A percentile compares a stretch with the other conserved stretches of the same genome.
Conservation (phyloP, 306 rosid genomes). For the Quercus robur region DNA sequence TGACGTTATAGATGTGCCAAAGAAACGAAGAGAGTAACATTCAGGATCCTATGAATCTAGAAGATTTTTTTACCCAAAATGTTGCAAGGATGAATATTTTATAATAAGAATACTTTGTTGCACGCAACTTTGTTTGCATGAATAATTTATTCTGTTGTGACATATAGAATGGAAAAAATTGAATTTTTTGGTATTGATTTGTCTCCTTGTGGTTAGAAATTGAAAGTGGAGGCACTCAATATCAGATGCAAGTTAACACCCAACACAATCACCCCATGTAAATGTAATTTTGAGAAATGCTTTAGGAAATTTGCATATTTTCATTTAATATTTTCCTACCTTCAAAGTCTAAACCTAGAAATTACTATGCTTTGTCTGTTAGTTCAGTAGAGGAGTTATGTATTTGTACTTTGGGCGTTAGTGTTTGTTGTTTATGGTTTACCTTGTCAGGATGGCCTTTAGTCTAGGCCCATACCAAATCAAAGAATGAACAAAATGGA, state of each 20-base stretch:
- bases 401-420: background rate
- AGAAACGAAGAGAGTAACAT: slow-evolving; percentile 2
- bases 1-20: background rate
- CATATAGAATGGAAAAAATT: background rate
- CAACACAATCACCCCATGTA: background rate
- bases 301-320: background rate
- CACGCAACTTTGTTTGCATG: background rate
- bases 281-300: background rate
- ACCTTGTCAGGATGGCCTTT: background rate
- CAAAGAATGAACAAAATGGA: background rate
- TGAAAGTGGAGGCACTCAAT: background rate
- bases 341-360: too few species aligned
- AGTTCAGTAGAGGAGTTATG: background rate
- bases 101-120: background rate
- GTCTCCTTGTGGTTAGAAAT: background rate
- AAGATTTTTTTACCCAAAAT: background rate
- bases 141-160: background rate
- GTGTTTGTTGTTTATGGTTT: background rate
- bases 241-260: background rate
- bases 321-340: background rate
- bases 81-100: background rate
- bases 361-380: background rate
- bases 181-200: background rate
- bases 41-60: slow-evolving; percentile 2
- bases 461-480: background rate